These are phyloP conservation scores for Diaporthe vexans DNA, from an alignment of 2,329 filamentous ascomycete species.

Conservation along the genomic window DNA sequence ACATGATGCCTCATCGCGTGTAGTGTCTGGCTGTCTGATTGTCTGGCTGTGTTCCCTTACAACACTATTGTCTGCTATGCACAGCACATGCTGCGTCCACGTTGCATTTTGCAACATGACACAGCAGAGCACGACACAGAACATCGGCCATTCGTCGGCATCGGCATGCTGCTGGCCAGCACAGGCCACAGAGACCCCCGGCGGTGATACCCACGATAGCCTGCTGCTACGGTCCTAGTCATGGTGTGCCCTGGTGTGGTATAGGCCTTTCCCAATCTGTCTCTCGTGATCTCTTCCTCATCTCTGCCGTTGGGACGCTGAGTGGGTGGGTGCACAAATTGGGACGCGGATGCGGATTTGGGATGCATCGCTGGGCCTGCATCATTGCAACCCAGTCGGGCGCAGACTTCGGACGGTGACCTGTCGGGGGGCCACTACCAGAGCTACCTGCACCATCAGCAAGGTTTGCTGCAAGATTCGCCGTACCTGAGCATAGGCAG, in stretches of 20 bases:
- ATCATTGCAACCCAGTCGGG: constrained; percentile 33
- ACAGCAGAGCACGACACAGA: constrained; percentile 8
- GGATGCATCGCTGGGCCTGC: constrained; percentile 35
- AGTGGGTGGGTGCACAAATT: constrained; percentile 26
- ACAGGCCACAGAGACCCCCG: constrained; percentile 1
- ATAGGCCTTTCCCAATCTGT: constrained; percentile 26
- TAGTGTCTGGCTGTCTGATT: neutral
- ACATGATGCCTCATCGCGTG: neutral
- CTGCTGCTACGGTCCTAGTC: constrained; percentile 28
- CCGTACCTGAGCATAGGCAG: constrained; percentile 25
- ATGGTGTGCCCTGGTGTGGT: constrained; percentile 14
- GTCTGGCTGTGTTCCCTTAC: neutral
- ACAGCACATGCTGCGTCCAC: constrained; percentile 6
- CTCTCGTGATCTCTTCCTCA: constrained; percentile 25
- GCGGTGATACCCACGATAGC: constrained; percentile 8
- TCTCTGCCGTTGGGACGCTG: constrained; percentile 24
- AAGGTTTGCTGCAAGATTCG: constrained; percentile 19
- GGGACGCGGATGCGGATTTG: constrained; percentile 28
- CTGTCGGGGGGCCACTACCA: constrained; percentile 12
- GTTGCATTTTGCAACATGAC: constrained; percentile 22
- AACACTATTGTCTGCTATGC: neutral
- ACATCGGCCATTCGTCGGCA: constrained; percentile 16
- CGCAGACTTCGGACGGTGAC: constrained; percentile 35
- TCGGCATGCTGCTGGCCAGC: neutral
- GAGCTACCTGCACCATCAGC: constrained; percentile 17